Evolutionary conservation across 768 basidiomycete genomes (phyloP).

Genomic region (Agrocybe praecox): DNA sequence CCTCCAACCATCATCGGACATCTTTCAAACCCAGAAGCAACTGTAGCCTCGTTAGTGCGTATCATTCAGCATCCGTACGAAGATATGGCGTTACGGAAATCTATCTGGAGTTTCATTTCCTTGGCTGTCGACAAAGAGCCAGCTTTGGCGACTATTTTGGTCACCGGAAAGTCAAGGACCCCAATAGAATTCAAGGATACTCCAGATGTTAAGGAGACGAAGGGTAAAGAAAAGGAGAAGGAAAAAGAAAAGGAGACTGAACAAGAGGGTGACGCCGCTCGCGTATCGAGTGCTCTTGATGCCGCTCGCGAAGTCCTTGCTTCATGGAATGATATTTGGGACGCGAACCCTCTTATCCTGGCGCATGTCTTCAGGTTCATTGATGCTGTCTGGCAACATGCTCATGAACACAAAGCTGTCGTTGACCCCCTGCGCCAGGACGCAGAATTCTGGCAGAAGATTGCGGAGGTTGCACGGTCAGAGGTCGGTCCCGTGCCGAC

Average conservation of each 20-base stretch:
- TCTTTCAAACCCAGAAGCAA: constrained; percentile 74
- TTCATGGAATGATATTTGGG: constrained; percentile 78
- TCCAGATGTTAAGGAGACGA: constrained; percentile 35
- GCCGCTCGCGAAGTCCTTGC: constrained; percentile 67
- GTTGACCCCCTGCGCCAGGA: constrained; percentile 61
- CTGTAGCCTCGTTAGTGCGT: constrained; percentile 65
- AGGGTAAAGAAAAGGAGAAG: constrained; percentile 39
- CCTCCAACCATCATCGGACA: constrained; percentile 79
- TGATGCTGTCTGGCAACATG: constrained; percentile 79
- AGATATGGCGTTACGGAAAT: constrained; percentile 67
- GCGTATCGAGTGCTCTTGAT: constrained; percentile 57
- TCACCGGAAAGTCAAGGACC: constrained; percentile 69
- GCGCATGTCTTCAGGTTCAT: constrained; percentile 76
- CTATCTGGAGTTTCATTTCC: constrained; percentile 84
- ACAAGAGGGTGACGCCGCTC: constrained; percentile 23
- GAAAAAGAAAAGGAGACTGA: constrained; percentile 24
- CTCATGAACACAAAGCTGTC: constrained; percentile 65
- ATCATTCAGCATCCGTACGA: constrained; percentile 82
- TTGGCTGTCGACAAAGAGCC: constrained; percentile 86
- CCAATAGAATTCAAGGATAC: constrained; percentile 42
- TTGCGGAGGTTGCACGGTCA: constrained; percentile 62
- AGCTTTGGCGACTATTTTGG: constrained; percentile 78
- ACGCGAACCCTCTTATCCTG: constrained; percentile 74
- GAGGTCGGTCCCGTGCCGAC: constrained; percentile 79
- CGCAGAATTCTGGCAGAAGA: constrained; percentile 67